Base-by-base conservation (phyloP, 2,329 filamentous ascomycete species). In the Curvularia sp. region DNA sequence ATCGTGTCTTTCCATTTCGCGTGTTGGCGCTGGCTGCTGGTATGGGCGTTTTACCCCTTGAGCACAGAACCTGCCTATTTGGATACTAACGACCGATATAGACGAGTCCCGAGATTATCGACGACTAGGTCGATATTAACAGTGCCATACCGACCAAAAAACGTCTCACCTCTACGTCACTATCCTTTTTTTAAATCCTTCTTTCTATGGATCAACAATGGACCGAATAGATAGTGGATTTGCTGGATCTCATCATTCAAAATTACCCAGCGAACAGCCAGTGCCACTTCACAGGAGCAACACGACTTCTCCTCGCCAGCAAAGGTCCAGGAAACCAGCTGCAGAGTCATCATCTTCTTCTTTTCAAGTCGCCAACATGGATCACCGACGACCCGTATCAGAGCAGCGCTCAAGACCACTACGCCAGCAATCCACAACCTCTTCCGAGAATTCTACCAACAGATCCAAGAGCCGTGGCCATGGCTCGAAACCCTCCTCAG, bases 211-310 rank as follows among this genome's bases (percentile, higher is more conserved):
- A 64, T 62, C 63, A 50, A 68, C 59, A 62, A 77, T 77, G 73
- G 65, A 70, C 55, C 72, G 74, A 56, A 64, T 64, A 49, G 73
- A 77, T 59, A 76, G 73, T 60, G 73, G 67, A 63, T 72, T 72
- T 61, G 65, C 70, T 42, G 67, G 69, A 53, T 66, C 68, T 43
- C 60, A 65, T 60, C 55, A 50, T 38, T 55, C 62, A 47, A 63
- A 69, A n/a, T 45, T 53, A 27, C 41, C 57, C 55, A 60, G 68
- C 32, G 47, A 66, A 45, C 60, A 63, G 55, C 54, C 47, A 60
- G 18, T 52, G 36, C 45, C 57, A 28, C 41, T 70, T 32, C 63
- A 65, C 30, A 65, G 65, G 49, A 72, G 64, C 61, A 70, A 73
- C 27, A 73, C 67, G 15, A 61, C 68, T 25, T 60, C 68, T 28